These are phyloP conservation scores for Canavalia gladiata DNA, from an alignment of 306 rosid species.

Conservation along the genomic window DNA sequence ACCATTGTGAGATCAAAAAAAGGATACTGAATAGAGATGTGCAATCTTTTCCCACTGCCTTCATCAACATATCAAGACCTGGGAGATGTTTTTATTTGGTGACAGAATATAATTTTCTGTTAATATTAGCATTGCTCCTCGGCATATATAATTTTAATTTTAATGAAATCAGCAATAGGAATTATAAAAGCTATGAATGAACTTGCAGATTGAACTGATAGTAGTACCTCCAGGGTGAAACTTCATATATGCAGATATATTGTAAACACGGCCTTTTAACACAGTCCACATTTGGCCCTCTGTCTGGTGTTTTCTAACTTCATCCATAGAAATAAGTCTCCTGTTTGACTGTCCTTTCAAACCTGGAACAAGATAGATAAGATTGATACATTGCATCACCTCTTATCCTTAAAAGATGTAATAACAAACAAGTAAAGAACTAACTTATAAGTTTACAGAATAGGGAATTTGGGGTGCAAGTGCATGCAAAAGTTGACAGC, in stretches of 20 bases:
- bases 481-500: conserved; percentile 9
- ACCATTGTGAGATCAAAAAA: conserved; percentile 37
- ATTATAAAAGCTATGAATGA: conserved; percentile 18
- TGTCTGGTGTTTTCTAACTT: conserved; percentile 78
- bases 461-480: neutral
- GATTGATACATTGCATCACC: conserved; percentile 26
- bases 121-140: conserved; percentile 32
- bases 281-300: conserved; percentile 97
- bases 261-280: conserved; percentile 90
- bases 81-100: conserved; percentile 30
- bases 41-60: conserved; percentile 94
- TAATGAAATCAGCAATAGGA: conserved; percentile 10
- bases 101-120: conserved; percentile 5
- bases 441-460: neutral
- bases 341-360: conserved; percentile 88
- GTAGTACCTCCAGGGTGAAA: conserved; percentile 96
- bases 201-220: conserved; percentile 38
- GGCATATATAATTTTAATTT: neutral
- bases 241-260: conserved; percentile 86
- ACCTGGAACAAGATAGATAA: conserved; percentile 57
- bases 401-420: conserved; percentile 11
- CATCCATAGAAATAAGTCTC: conserved; percentile 85
- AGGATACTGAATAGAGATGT: conserved; percentile 98
- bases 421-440: conserved; percentile 14
- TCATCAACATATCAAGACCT: conserved; percentile 94